Conservation (phyloP, 129 eudicot genomes). For the Ambrosia trifida region DNA sequence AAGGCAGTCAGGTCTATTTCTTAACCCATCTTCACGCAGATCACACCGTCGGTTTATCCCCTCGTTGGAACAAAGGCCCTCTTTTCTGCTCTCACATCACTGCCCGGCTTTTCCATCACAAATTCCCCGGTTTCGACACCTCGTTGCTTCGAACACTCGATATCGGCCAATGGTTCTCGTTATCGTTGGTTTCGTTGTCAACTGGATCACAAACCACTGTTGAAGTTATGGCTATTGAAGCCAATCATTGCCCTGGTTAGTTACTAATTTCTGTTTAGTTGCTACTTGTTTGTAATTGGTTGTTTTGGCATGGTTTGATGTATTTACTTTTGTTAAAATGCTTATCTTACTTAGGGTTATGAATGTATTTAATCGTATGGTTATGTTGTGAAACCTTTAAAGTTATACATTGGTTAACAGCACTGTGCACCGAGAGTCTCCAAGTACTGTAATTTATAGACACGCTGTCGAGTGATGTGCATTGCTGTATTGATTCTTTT, state of each 20-base stretch:
- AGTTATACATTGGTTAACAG: too few relatives aligned
- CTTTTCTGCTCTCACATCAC: constrained; percentile 76
- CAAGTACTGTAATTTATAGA: too few relatives aligned
- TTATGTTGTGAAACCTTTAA: background rate
- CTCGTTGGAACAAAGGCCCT: constrained; percentile 64
- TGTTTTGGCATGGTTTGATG: background rate
- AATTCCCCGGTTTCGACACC: constrained; percentile 69
- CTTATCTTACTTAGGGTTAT: background rate
- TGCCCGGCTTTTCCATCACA: constrained; percentile 72
- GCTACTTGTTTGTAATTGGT: background rate
- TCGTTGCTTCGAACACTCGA: constrained; percentile 60
- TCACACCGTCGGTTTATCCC: constrained; percentile 75
- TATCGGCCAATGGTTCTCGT: constrained; percentile 52
- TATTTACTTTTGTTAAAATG: too few relatives aligned
- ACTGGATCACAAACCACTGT: constrained; percentile 40
- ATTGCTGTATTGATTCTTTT: background rate
- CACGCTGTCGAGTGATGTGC: background rate
- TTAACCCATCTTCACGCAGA: constrained; percentile 92
- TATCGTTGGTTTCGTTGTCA: constrained; percentile 49
- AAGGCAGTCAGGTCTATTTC: constrained; percentile 80
- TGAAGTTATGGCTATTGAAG: constrained; percentile 66
- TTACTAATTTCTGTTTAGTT: constrained; percentile 1
- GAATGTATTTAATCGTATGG: background rate
- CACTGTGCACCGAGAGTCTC: too few relatives aligned
- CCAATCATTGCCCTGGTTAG: constrained; percentile 87